Conservation (phyloP, 331 rosid species). For the Ulmus americana region DNA sequence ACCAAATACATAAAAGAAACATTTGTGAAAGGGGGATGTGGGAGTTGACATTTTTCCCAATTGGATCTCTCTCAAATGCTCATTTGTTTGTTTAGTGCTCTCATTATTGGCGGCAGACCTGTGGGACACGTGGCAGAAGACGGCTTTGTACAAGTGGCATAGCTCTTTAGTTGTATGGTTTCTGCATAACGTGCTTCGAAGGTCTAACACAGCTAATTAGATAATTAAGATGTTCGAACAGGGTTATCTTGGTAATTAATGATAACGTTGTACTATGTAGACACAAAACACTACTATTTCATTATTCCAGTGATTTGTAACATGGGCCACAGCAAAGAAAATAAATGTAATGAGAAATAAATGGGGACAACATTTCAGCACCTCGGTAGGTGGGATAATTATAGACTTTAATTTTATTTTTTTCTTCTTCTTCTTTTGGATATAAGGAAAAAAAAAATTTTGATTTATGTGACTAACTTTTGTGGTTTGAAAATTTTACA, state of each 20-base stretch:
- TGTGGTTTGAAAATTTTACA: not conserved
- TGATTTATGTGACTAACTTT: not conserved
- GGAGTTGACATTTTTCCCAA: slow-evolving; percentile 32
- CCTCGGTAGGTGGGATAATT: slow-evolving; percentile 3
- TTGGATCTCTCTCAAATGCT: slow-evolving; percentile 16
- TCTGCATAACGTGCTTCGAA: slow-evolving; percentile 27
- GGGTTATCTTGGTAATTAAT: slow-evolving; percentile 5
- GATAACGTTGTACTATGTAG: slow-evolving; percentile 1
- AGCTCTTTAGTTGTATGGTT: slow-evolving; percentile 1
- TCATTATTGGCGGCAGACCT: slow-evolving; percentile 30
- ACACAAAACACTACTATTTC: not conserved
- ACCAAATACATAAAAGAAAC: slow-evolving; percentile 6
- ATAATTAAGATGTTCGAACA: slow-evolving; percentile 3
- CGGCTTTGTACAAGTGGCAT: slow-evolving; percentile 20
- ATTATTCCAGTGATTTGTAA: slow-evolving; percentile 2
- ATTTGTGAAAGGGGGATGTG: slow-evolving; percentile 18
- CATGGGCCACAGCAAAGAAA: slow-evolving; percentile 1
- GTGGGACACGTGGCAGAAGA: slow-evolving; percentile 24
- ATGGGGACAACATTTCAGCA: slow-evolving; percentile 3
- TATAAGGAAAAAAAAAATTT: too few relatives aligned
- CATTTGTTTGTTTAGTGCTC: slow-evolving; percentile 13
- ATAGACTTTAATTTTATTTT: too few relatives aligned
- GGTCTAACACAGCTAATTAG: not conserved
- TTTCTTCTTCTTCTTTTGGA: too few relatives aligned
- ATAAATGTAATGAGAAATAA: not conserved